Conservation (phyloP, 805 yeast species). For the Sugiyamaella lignohabitans region DNA sequence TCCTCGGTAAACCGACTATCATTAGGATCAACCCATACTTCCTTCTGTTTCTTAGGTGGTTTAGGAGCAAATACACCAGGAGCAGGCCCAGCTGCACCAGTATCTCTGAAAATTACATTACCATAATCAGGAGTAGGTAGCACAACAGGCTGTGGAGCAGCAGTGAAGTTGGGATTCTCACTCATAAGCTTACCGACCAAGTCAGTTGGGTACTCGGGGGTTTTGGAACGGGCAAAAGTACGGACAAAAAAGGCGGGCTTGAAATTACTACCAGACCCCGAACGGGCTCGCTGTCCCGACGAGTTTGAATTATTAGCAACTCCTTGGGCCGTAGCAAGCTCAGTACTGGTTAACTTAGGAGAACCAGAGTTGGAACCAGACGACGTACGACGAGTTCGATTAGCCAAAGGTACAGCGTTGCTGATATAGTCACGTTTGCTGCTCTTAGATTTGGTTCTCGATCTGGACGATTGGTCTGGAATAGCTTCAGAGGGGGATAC, state of each 20-base stretch:
- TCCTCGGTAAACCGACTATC: not conserved
- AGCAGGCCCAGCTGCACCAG: not conserved
- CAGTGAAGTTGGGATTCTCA: constrained; percentile 3
- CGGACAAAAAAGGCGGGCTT: constrained; percentile 10
- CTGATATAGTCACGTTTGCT: not conserved
- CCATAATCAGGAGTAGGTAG: not conserved
- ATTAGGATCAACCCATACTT: too few species aligned
- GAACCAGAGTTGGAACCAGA: not conserved
- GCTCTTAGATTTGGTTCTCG: not conserved
- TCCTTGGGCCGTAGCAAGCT: not conserved
- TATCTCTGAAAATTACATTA: not conserved
- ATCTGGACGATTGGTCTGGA: not conserved
- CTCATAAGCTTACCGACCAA: constrained; percentile 4
- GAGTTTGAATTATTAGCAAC: not conserved
- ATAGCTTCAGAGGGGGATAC: not conserved
- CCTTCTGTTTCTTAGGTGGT: too few species aligned
- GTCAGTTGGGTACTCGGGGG: constrained; percentile 1
- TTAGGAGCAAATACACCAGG: not conserved
- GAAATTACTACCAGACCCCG: not conserved
- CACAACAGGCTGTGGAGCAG: not conserved
- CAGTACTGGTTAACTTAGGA: constrained; percentile 2
- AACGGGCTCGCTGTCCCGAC: too few species aligned
- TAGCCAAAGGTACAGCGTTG: not conserved
- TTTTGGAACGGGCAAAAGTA: constrained; percentile 1
- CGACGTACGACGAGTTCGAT: not conserved